phyloP scores from a whole-genome alignment of 331 rosid species.

The Arachis monticola region DNA sequence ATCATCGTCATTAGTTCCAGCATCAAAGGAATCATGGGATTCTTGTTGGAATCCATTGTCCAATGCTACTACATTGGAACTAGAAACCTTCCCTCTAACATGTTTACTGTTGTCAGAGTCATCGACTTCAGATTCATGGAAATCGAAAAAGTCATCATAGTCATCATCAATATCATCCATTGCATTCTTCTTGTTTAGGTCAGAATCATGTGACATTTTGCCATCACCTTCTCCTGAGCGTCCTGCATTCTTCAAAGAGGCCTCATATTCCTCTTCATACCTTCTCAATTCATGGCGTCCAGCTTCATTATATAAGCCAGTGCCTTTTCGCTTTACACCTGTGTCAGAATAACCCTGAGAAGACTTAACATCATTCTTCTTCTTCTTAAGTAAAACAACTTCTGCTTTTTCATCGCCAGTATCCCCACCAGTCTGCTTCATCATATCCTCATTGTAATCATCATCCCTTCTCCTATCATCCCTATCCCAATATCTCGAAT shows the following conservation, averaged over 20 bases:
- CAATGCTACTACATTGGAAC: conserved; percentile 39
- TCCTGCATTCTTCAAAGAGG: conserved; percentile 63
- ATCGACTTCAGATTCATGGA: conserved; percentile 56
- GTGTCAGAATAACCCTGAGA: conserved; percentile 43
- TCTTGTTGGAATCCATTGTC: conserved; percentile 49
- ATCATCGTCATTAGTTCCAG: conserved; percentile 39
- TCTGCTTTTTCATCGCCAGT: conserved; percentile 39
- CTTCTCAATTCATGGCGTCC: conserved; percentile 91
- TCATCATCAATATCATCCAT: conserved; percentile 69
- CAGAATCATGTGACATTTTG: conserved; percentile 40
- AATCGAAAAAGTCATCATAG: conserved; percentile 78
- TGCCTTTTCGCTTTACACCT: conserved; percentile 53
- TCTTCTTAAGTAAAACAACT: conserved; percentile 44
- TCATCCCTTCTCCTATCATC: conserved; percentile 98
- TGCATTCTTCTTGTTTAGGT: conserved; percentile 51
- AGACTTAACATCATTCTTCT: conserved; percentile 46
- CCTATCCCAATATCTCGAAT: conserved; percentile 95
- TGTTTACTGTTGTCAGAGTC: conserved; percentile 54
- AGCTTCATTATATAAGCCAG: conserved; percentile 92
- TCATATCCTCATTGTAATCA: conserved; percentile 74
- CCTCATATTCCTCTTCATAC: conserved; percentile 92
- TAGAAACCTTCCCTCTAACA: conserved; percentile 47
- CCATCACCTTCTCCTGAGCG: conserved; percentile 41
- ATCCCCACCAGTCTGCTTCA: conserved; percentile 47
- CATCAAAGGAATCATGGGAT: conserved; percentile 44